Conservation (phyloP, 148 eudicot species). For the Cornus kousa region DNA sequence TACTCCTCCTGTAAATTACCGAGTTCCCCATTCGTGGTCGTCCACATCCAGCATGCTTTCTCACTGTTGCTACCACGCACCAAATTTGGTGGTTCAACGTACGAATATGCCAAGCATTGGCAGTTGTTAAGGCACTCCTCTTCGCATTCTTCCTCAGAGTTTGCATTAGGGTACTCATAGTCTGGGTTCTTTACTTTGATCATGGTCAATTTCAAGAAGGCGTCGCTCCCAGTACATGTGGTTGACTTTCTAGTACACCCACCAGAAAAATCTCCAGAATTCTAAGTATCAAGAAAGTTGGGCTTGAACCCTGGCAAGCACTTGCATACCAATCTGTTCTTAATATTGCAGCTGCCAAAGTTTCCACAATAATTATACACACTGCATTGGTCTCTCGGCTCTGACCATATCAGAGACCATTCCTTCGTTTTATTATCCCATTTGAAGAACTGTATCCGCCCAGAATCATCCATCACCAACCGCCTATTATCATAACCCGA, state of each 20-base stretch:
- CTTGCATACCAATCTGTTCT: slow-evolving; percentile 1
- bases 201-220: background rate
- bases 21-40: background rate
- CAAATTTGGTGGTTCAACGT: background rate
- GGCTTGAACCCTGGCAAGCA: slow-evolving; percentile 23
- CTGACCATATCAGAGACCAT: slow-evolving; percentile 22
- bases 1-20: slow-evolving; percentile 23
- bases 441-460: slow-evolving; percentile 27
- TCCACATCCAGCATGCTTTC: slow-evolving; percentile 26
- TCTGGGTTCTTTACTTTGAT: slow-evolving; percentile 2
- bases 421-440: background rate
- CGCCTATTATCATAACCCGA: background rate
- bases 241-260: slow-evolving; percentile 12
- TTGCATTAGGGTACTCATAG: background rate
- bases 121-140: slow-evolving; percentile 13
- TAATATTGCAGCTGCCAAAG: slow-evolving; percentile 5
- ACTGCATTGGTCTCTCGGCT: slow-evolving; percentile 12
- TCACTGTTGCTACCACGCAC: background rate
- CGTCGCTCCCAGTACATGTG: background rate
- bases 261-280: slow-evolving; percentile 5
- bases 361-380: slow-evolving; percentile 18
- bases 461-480: slow-evolving; percentile 26
- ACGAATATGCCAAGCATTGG: slow-evolving; percentile 31
- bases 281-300: background rate
- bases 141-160: slow-evolving; percentile 4